Conservation (phyloP, 2,329 filamentous ascomycete genomes). For the Aspergillus eucalypticola region DNA sequence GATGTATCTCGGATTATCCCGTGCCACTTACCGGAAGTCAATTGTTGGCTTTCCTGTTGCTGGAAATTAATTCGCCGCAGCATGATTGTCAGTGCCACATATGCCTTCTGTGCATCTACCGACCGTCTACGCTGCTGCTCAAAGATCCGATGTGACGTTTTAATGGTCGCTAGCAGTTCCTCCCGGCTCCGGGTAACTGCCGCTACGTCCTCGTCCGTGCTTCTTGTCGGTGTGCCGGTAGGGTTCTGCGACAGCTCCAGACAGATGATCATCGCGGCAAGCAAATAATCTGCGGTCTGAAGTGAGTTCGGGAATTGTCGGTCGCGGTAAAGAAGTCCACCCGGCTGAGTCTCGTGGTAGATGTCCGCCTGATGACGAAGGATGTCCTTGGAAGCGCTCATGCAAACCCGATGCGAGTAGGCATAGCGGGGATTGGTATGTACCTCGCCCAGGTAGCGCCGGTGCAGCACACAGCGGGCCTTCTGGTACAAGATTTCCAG, state of each 20-base stretch:
- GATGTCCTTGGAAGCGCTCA: constrained; percentile 51
- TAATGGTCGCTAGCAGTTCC: constrained; percentile 27
- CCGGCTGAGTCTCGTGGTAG: constrained; percentile 54
- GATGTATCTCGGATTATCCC: background rate
- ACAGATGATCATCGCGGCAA: constrained; percentile 63
- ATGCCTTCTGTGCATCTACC: constrained; percentile 31
- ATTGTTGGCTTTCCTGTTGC: background rate
- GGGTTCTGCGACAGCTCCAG: constrained; percentile 40
- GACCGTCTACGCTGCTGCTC: constrained; percentile 25
- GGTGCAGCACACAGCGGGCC: constrained; percentile 55
- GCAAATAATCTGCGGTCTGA: constrained; percentile 61
- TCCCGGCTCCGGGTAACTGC: constrained; percentile 21
- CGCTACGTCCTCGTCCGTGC: constrained; percentile 12
- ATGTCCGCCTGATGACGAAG: constrained; percentile 53
- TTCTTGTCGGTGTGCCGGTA: constrained; percentile 5
- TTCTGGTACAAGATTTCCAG: constrained; percentile 56
- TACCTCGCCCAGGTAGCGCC: constrained; percentile 50
- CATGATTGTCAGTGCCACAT: constrained; percentile 31
- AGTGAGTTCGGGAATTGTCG: constrained; percentile 61
- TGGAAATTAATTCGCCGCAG: constrained; percentile 24
- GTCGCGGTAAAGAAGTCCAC: constrained; percentile 54
- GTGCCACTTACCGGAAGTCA: background rate
- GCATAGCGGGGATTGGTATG: constrained; percentile 39
- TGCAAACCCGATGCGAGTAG: constrained; percentile 49
- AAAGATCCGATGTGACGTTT: constrained; percentile 31